phyloP scores from a whole-genome alignment of 164 flowering plant species.

The Amborella trichopoda region DNA sequence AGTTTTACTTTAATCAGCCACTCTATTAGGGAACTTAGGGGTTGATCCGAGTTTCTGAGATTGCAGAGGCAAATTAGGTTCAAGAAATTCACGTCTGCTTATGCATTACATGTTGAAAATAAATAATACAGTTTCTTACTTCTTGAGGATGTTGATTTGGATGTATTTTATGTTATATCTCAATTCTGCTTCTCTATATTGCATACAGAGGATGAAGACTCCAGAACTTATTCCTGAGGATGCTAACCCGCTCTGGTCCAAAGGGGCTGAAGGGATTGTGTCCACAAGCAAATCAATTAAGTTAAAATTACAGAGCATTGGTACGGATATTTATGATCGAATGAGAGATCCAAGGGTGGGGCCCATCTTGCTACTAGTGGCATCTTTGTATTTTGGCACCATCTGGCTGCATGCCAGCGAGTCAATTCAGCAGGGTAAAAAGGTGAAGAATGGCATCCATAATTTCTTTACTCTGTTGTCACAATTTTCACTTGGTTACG shows the following conservation, averaged over 20 bases:
- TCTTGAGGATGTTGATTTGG: too few relatives aligned
- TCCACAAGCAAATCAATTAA: constrained; percentile 37
- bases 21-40: too few relatives aligned
- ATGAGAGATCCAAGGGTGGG: constrained; percentile 78
- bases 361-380: constrained; percentile 58
- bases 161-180: not conserved
- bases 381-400: constrained; percentile 54
- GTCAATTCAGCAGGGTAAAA: constrained; percentile 14
- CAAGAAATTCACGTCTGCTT: too few relatives aligned
- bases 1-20: too few relatives aligned
- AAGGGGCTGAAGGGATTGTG: constrained; percentile 29
- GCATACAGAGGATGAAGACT: constrained; percentile 45
- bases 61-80: too few relatives aligned
- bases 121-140: too few relatives aligned
- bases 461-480: too few relatives aligned
- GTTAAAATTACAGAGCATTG: constrained; percentile 21
- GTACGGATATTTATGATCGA: constrained; percentile 18
- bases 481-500: too few relatives aligned
- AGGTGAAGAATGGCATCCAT: too few relatives aligned
- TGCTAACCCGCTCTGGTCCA: constrained; percentile 42
- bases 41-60: too few relatives aligned
- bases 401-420: constrained; percentile 53
- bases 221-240: constrained; percentile 83
- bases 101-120: too few relatives aligned
- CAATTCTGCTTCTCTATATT: constrained; percentile 2